phyloP scores from a whole-genome alignment of 345 rosid species.

The Moringa oleifera region DNA sequence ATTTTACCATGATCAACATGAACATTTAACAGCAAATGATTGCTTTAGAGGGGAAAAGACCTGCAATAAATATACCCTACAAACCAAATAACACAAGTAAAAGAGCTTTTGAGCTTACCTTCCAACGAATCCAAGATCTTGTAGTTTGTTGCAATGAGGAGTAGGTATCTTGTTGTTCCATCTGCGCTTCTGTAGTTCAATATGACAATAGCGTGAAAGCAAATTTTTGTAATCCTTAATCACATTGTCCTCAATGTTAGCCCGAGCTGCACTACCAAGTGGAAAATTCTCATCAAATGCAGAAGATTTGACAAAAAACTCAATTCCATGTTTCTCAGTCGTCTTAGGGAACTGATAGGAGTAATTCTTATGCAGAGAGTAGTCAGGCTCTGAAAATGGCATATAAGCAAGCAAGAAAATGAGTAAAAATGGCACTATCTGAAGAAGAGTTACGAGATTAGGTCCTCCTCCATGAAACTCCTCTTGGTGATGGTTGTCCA shows the following conservation, averaged over 20 bases:
- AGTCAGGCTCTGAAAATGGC: slow-evolving; percentile 73
- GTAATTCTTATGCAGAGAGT: slow-evolving; percentile 55
- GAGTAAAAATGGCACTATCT: slow-evolving; percentile 67
- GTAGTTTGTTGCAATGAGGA: slow-evolving; percentile 72
- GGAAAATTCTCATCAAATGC: slow-evolving; percentile 65
- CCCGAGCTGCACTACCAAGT: slow-evolving; percentile 59
- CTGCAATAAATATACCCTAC: background rate
- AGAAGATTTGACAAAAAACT: slow-evolving; percentile 66
- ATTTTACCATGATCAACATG: too few species aligned
- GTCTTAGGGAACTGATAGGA: slow-evolving; percentile 59
- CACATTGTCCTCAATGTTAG: slow-evolving; percentile 58
- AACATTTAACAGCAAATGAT: background rate
- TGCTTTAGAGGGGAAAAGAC: background rate
- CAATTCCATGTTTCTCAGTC: slow-evolving; percentile 62
- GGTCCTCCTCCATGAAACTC: slow-evolving; percentile 43
- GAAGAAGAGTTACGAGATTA: slow-evolving; percentile 49
- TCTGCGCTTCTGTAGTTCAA: slow-evolving; percentile 66
- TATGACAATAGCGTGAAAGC: slow-evolving; percentile 64
- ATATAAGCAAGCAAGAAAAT: slow-evolving; percentile 69
- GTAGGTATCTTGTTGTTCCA: slow-evolving; percentile 78
- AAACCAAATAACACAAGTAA: background rate
- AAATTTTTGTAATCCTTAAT: slow-evolving; percentile 59
- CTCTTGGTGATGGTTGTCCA: slow-evolving; percentile 35
- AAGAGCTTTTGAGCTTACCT: slow-evolving; percentile 25
- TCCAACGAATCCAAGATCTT: slow-evolving; percentile 49